Evolutionary conservation across 75 land plant species (phyloP).

Genomic region (Pseudotsuga menziesii): DNA sequence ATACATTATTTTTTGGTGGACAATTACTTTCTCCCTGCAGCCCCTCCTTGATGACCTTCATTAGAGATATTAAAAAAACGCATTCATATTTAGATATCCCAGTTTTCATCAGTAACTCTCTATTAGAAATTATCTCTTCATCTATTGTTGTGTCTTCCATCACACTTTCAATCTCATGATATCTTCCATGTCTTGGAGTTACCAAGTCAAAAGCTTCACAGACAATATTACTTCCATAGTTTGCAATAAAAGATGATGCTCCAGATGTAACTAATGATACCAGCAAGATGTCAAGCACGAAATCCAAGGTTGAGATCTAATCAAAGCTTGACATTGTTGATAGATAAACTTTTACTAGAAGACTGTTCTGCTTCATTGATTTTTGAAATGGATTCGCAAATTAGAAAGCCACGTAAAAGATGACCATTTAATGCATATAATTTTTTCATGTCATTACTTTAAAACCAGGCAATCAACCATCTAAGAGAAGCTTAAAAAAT

Average conservation of each 20-base stretch:
- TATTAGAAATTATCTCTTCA: conserved; percentile 17
- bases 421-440: too few species aligned
- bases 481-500: too few species aligned
- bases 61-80: neutral
- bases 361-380: conserved; percentile 16
- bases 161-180: conserved; percentile 31
- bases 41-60: neutral
- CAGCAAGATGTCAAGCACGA: conserved; percentile 20
- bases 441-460: too few species aligned
- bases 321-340: neutral
- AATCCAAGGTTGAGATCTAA: conserved; percentile 11
- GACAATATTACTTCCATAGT: conserved; percentile 49
- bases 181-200: conserved; percentile 38
- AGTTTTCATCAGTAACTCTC: conserved; percentile 33
- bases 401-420: neutral
- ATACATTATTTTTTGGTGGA: conserved; percentile 10
- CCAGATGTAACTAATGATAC: conserved; percentile 38
- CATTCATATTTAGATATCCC: conserved; percentile 29
- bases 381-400: conserved; percentile 21
- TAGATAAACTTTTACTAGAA: neutral
- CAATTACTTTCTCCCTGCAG: conserved; percentile 13
- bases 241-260: conserved; percentile 34
- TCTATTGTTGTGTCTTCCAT: conserved; percentile 31
- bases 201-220: conserved; percentile 56
- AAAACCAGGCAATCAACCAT: too few species aligned